A percentile compares a stretch with the other conserved stretches of the same genome.
These are phyloP conservation scores for Mycena leptocephala DNA, from an alignment of 768 basidiomycete species.

Conservation along the genomic window DNA sequence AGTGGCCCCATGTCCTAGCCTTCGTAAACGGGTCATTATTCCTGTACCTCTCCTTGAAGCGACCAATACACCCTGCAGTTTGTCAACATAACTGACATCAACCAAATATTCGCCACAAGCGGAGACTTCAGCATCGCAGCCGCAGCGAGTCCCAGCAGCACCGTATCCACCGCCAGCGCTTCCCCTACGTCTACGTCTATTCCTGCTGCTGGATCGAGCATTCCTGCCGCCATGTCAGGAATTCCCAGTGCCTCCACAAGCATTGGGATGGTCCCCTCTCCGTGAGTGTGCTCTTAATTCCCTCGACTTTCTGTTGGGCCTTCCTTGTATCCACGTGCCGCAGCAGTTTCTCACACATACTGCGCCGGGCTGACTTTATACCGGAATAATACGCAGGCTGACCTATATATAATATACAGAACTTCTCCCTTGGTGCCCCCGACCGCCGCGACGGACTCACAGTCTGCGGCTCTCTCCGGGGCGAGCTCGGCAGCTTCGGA, in stretches of 20 bases:
- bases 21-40: not conserved
- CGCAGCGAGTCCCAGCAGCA: not conserved
- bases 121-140: slow-evolving; percentile 23
- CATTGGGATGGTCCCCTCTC: not conserved
- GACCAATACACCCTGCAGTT: slow-evolving; percentile 14
- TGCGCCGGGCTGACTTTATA: not conserved
- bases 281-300: not conserved
- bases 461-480: not conserved
- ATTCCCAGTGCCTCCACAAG: not conserved
- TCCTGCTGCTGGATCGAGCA: not conserved
- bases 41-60: not conserved
- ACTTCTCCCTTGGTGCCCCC: not conserved
- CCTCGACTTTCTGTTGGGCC: not conserved
- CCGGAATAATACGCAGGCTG: not conserved
- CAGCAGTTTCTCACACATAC: not conserved
- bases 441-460: not conserved
- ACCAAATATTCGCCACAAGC: slow-evolving; percentile 16
- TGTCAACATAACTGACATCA: slow-evolving; percentile 30
- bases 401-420: not conserved
- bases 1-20: not conserved
- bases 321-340: too few species aligned
- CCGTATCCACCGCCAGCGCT: not conserved
- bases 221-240: not conserved
- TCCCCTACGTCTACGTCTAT: not conserved
- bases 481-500: not conserved